phyloP scores from a whole-genome alignment of 2,329 filamentous ascomycete genomes.

The Aspergillus clavatus region DNA sequence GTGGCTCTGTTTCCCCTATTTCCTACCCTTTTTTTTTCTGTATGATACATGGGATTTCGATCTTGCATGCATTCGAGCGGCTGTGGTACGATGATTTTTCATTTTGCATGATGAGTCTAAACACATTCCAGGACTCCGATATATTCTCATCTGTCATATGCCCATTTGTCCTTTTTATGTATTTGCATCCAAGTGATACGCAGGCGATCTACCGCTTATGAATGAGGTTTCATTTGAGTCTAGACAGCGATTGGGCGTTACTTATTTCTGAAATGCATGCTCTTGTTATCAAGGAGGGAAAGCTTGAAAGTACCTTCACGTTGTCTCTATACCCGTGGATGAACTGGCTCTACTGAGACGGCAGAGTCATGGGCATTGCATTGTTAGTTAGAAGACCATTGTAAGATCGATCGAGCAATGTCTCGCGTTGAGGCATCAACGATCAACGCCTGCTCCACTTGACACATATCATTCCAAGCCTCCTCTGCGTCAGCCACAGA shows the following conservation, averaged over 20 bases:
- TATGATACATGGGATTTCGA: constrained; percentile 1
- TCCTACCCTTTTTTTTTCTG: not conserved
- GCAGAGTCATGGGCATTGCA: not conserved
- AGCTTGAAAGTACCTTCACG: not conserved
- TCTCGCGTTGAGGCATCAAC: too few relatives aligned
- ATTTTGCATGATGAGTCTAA: not conserved
- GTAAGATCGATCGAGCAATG: too few relatives aligned
- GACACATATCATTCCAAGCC: too few relatives aligned
- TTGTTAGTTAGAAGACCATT: too few relatives aligned
- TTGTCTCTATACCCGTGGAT: not conserved
- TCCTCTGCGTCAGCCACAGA: too few relatives aligned
- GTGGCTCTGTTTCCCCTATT: not conserved
- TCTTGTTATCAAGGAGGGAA: not conserved
- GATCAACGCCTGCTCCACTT: too few relatives aligned
- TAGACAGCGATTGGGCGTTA: too few relatives aligned
- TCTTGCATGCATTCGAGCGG: not conserved
- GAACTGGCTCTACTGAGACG: too few relatives aligned
- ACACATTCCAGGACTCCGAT: too few relatives aligned
- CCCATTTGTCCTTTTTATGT: not conserved
- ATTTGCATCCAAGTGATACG: not conserved
- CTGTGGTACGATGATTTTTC: not conserved
- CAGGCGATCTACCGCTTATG: not conserved
- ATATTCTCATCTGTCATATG: not conserved
- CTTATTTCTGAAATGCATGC: not conserved
- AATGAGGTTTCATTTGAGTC: not conserved